Base-by-base conservation (phyloP, 108 stramenopile genomes). In the Epithemia pelagica region DNA sequence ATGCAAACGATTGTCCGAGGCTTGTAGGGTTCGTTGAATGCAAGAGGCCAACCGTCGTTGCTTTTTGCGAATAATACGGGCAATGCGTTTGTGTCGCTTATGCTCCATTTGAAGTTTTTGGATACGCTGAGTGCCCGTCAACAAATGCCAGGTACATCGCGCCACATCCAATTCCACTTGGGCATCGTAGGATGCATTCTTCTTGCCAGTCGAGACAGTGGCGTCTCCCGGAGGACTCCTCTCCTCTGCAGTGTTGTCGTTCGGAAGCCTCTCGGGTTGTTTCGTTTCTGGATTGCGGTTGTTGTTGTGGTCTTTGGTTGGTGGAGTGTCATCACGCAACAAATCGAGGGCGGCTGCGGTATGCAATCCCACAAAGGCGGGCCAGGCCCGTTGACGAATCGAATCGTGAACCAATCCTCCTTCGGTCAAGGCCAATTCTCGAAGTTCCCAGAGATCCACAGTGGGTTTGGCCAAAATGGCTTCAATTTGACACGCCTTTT, bases 341-440 rank as follows among this genome's bases (percentile, higher is more conserved):
- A 5, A 5, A 5, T 10, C 15, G 37, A 46, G 37, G 10, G 37
- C 37, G 10, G 37, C 37, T 10, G 37, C 62, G 37, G 30, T 32
- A 28, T 66, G 65, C 24, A 66, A 64, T 15, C 92, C 89, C 5
- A 93, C 89, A 28, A 93, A 62, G 71, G 87, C 88, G 46, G 92
- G 92, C 92, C 92, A 93, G 0, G 89, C 92, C 20, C 83, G 70
- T 73, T 82, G 78, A 10, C 92, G 79, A 8, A 93, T 52, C 22
- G 85, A 54, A 91, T 87, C 90, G 74, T 88, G 85, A 37, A 93
- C 85, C 18, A 93, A 65, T 28, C 92, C 92, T 22, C 89, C 87
- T 59, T 90, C 89, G 1, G 82, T 76, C 71, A 89, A 67, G 18
- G 86, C 84, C 52, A 90, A 58, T 66, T 93, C 89, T 22, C 92